Percentiles rank a stretch among this genome's conserved stretches.
phyloP scores from a whole-genome alignment of 2,329 filamentous ascomycete genomes.

The Botrytis tulipae region DNA sequence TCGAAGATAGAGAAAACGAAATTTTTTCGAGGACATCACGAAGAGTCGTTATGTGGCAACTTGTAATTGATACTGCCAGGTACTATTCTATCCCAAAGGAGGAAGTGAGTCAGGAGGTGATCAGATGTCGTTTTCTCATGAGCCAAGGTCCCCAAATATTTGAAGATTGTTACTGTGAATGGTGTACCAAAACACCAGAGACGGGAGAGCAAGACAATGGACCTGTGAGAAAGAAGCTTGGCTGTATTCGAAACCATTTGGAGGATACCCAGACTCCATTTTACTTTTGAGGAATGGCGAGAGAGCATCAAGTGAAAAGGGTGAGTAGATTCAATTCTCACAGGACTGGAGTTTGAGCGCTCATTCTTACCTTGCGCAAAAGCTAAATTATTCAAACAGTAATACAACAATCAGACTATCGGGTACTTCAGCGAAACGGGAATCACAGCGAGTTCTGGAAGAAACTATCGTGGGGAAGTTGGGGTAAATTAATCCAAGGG shows the following conservation, averaged over 20 bases:
- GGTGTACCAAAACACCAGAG: not conserved
- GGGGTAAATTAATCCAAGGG: not conserved
- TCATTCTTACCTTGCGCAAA: not conserved
- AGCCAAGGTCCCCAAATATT: not conserved
- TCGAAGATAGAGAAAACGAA: not conserved
- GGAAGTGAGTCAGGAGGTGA: not conserved
- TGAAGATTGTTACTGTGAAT: not conserved
- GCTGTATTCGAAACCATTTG: not conserved
- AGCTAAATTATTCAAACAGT: not conserved
- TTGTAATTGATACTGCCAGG: not conserved
- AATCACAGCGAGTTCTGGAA: not conserved
- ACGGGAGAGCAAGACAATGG: not conserved
- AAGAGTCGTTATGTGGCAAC: rapidly evolving
- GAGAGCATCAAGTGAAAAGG: not conserved
- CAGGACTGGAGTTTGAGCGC: not conserved
- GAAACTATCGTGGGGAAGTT: not conserved
- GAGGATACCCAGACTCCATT: not conserved
- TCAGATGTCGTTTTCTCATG: not conserved
- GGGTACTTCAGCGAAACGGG: rapidly evolving
- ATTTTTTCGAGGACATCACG: rapidly evolving
- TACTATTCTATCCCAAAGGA: not conserved
- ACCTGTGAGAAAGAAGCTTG: not conserved
- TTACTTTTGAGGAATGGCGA: not conserved
- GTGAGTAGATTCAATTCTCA: not conserved
- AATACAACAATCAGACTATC: rapidly evolving